These are phyloP conservation scores for Camellia oleifera DNA, from an alignment of 179 eudicot genomes.

Conservation along the genomic window DNA sequence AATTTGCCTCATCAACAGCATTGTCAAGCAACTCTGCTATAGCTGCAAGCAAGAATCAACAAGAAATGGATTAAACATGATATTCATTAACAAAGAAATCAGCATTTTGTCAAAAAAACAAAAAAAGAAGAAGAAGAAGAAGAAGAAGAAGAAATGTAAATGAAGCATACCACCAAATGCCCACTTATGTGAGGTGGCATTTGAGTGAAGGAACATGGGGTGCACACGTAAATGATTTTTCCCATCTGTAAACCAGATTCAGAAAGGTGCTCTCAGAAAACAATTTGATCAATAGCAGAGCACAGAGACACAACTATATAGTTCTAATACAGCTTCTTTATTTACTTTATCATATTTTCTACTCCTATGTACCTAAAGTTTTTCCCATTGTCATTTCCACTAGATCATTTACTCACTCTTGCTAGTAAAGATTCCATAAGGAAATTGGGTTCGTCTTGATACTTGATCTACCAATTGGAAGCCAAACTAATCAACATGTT, in stretches of 20 bases:
- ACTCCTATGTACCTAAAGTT: background rate
- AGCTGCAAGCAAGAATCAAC: slow-evolving; percentile 18
- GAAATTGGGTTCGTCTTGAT: background rate
- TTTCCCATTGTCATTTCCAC: background rate
- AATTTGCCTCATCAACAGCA: slow-evolving; percentile 26
- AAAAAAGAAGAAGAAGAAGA: background rate
- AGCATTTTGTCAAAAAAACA: background rate
- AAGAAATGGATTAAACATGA: background rate
- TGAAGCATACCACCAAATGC: slow-evolving; percentile 28
- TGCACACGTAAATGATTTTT: slow-evolving; percentile 25
- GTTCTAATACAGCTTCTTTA: background rate
- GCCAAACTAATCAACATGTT: background rate
- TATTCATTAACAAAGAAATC: background rate
- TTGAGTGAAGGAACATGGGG: slow-evolving; percentile 37
- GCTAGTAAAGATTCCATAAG: background rate
- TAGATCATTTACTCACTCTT: slow-evolving; percentile 1
- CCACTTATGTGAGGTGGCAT: slow-evolving; percentile 41
- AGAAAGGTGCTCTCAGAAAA: background rate
- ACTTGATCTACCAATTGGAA: background rate
- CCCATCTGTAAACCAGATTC: slow-evolving; percentile 15
- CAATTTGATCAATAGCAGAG: background rate
- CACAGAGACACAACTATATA: background rate
- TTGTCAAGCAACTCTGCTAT: slow-evolving; percentile 31
- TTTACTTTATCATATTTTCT: background rate
- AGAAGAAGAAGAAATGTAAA: background rate